These are phyloP conservation scores for Colletotrichum horii DNA, from an alignment of 2,329 filamentous ascomycete species.

Conservation along the genomic window DNA sequence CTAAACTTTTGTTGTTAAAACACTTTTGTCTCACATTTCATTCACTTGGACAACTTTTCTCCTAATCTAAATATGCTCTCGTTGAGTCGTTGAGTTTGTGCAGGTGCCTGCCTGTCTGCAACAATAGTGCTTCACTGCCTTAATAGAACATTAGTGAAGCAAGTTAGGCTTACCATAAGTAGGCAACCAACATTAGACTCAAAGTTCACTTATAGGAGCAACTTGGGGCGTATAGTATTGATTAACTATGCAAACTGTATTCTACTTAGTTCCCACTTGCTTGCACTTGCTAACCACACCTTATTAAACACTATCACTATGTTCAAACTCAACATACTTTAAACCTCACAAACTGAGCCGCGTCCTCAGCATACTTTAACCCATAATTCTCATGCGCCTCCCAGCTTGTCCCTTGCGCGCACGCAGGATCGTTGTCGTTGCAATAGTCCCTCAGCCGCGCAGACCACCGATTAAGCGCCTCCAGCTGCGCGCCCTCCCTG, in stretches of 20 bases:
- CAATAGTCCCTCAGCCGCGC: constrained; percentile 34
- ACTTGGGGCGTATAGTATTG: no score
- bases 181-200: no score
- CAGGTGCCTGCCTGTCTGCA: no score
- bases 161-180: no score
- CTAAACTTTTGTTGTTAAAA: neutral
- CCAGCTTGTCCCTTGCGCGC: constrained; percentile 36
- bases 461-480: neutral
- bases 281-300: neutral
- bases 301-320: neutral
- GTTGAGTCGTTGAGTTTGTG: no score
- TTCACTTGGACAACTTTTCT: neutral
- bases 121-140: no score
- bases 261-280: no score
- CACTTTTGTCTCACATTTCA: neutral
- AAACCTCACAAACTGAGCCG: neutral
- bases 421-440: constrained; percentile 40
- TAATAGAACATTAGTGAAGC: no score
- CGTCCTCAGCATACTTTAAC: neutral
- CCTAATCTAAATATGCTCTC: rapidly evolving
- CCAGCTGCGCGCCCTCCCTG: constrained; percentile 2
- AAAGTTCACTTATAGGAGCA: no score
- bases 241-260: no score
- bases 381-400: constrained; percentile 38
- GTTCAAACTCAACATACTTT: neutral